Evolutionary conservation across 208 protist genomes (phyloP).

Genomic region (Crithidia brevicula): DNA sequence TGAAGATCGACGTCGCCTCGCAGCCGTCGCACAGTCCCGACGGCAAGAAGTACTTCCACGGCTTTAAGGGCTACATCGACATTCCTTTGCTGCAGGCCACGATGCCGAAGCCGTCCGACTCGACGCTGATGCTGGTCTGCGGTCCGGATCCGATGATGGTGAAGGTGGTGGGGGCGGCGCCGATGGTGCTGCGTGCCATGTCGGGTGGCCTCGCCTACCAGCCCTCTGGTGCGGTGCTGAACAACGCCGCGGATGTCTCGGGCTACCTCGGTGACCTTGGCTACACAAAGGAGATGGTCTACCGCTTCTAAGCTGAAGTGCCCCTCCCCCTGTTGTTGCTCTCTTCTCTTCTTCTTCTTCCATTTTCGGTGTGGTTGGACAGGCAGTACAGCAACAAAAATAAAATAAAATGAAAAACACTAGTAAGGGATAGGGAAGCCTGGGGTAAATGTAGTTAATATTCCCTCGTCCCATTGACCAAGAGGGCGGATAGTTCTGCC

Average conservation of each 20-base stretch:
- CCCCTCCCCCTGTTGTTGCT: no score
- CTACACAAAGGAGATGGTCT: slow-evolving; percentile 85
- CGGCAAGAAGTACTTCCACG: slow-evolving; percentile 72
- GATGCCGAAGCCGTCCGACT: slow-evolving; percentile 73
- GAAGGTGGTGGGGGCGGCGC: slow-evolving; percentile 63
- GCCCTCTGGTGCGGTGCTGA: slow-evolving; percentile 72
- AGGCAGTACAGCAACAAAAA: neutral
- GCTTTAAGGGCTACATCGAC: slow-evolving; percentile 82
- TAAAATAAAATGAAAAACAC: neutral
- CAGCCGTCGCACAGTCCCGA: slow-evolving; percentile 47
- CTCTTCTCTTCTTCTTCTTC: no score
- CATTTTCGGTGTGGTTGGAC: no score
- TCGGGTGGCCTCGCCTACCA: slow-evolving; percentile 78
- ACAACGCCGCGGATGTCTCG: slow-evolving; percentile 80
- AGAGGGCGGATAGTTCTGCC: no score
- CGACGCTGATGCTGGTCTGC: slow-evolving; percentile 87
- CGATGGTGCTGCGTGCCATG: slow-evolving; percentile 68
- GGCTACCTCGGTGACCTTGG: slow-evolving; percentile 73
- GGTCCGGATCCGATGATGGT: slow-evolving; percentile 90
- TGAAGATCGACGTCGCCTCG: slow-evolving; percentile 40
- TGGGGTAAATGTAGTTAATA: no score
- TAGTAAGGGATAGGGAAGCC: no score
- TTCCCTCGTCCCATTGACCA: no score
- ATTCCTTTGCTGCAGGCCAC: slow-evolving; percentile 69
- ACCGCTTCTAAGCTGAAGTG: slow-evolving; percentile 90